Evolutionary conservation across 306 rosid genomes (phyloP), one percentile per base, ranked within the genome.

Genomic region (Quercus ilex): DNA sequence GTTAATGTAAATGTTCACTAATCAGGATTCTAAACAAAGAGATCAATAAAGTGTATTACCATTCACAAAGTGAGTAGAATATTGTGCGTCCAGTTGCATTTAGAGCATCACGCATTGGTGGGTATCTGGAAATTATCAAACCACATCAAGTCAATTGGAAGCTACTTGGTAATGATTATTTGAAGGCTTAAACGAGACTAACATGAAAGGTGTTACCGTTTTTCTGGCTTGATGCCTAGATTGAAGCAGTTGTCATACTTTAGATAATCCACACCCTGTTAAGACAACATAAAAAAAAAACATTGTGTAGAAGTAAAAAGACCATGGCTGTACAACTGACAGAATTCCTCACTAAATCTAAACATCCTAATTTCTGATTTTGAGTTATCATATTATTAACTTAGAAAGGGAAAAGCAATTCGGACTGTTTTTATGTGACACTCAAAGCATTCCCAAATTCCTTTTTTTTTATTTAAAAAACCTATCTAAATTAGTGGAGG

Each of bases 241-340:
- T 95, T 95, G 91, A 3, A 93, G 81, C 98, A 95, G 86, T 95
- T 95, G 90, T 93, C 99, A 74, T 95, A 95, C 87, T 95, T 95
- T 91, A 95, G 83, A 87, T 93, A 95, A 88, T 95, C 99, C 35
- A 95, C 33, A 67, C 77, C 98, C 99, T 95, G 87, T 70, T 63
- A 72, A 78, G 51, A 88, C 49, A 67, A 76, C 41, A 71, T 28
- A 81, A 77, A 75, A 77, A 28, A 28, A 5, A 69, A 73, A 59
- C 46, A 26, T 63, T 55, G 59, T 8, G 64, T 11, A 12, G 15
- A 18, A 67, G 26, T 67, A 33, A 33, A 65, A 35, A 67, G 69
- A 46, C 52, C 55, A 77, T 28, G 63, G 26, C 58, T 71, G 25
- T 55, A 52, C 13, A 10, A 62, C 38, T 55, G n/a, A 43, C n/a